Conservation (phyloP, 148 eudicot genomes). For the Oxyria digyna region DNA sequence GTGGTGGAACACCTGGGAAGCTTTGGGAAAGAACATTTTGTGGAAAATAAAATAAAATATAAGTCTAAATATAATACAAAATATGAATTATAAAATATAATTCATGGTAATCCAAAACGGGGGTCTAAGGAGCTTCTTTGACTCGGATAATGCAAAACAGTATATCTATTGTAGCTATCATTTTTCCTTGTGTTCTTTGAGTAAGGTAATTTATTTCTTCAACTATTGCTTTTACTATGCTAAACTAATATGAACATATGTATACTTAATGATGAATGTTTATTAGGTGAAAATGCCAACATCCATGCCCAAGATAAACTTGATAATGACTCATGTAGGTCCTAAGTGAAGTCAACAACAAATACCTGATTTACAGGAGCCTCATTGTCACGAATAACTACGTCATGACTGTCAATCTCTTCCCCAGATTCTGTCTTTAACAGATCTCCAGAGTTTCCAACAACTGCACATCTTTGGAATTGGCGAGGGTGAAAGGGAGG, state of each 20-base stretch:
- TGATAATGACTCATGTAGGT: background rate
- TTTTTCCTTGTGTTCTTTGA: too few species aligned
- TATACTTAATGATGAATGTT: background rate
- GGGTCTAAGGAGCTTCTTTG: too few species aligned
- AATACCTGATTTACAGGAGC: slow-evolving; percentile 93
- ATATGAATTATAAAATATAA: too few species aligned
- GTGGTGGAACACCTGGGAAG: too few species aligned
- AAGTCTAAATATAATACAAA: too few species aligned
- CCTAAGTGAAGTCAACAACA: background rate
- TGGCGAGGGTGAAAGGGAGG: slow-evolving; percentile 94
- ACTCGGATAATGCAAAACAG: too few species aligned
- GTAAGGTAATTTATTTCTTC: background rate
- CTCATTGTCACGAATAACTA: slow-evolving; percentile 89
- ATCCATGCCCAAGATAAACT: background rate
- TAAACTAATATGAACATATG: background rate
- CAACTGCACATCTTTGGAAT: slow-evolving; percentile 89
- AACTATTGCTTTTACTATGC: background rate
- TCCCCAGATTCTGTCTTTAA: slow-evolving; percentile 80
- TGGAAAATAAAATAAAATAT: too few species aligned
- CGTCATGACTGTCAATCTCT: slow-evolving; percentile 94
- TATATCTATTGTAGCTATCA: too few species aligned
- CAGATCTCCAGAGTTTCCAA: slow-evolving; percentile 97
- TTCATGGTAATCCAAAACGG: too few species aligned
- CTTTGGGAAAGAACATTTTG: too few species aligned
- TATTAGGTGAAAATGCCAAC: background rate